These are phyloP conservation scores for Starmerella potacharoeniae DNA, from an alignment of 805 yeast genomes.

Conservation along the genomic window DNA sequence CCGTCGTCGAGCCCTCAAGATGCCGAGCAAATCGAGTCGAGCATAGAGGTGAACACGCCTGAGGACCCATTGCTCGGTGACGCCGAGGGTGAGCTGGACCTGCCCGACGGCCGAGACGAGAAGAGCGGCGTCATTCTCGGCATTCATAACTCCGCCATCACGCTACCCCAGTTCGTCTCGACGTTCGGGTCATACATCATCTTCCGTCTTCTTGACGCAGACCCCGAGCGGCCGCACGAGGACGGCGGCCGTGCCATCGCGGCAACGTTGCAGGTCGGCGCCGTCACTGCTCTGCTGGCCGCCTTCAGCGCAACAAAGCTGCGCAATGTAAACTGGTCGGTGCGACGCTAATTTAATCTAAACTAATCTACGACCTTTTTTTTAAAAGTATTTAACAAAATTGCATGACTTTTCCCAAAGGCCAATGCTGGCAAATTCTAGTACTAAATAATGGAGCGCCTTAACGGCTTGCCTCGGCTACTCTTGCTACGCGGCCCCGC, in stretches of 20 bases:
- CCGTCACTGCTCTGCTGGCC: constrained; percentile 28
- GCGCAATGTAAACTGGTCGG: not conserved
- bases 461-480: too few relatives aligned
- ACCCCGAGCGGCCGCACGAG: constrained; percentile 17
- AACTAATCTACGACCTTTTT: not conserved
- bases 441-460: too few relatives aligned
- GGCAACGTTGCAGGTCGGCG: constrained; percentile 30
- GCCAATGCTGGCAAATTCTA: too few relatives aligned
- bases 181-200: constrained; percentile 31
- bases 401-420: too few relatives aligned
- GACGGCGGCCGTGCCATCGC: constrained; percentile 32
- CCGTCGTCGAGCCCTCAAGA: constrained; percentile 5
- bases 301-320: constrained; percentile 23
- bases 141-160: constrained; percentile 32
- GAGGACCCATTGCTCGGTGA: not conserved
- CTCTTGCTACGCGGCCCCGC: too few relatives aligned
- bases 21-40: not conserved
- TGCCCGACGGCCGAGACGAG: constrained; percentile 16
- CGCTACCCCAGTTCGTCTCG: constrained; percentile 32
- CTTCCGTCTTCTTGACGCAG: constrained; percentile 25
- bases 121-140: constrained; percentile 32
- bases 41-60: not conserved
- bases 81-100: not conserved
- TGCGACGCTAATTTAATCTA: not conserved
- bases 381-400: not conserved